phyloP scores from a whole-genome alignment of 2,329 filamentous ascomycete species.

The Claviceps sorghi region DNA sequence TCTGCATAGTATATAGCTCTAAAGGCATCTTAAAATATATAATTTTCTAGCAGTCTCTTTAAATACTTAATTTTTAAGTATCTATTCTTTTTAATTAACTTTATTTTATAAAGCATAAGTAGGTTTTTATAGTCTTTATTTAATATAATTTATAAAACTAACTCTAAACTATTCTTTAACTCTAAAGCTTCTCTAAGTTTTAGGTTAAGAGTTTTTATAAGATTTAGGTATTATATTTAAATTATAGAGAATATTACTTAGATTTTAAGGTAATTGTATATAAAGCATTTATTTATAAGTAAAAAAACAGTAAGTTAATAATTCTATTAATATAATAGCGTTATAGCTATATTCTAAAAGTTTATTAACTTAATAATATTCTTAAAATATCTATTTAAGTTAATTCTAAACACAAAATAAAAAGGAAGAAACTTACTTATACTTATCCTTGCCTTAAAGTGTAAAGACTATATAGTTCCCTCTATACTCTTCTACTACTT shows the following conservation, averaged over 20 bases:
- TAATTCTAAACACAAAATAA: no score
- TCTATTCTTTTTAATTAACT: not conserved
- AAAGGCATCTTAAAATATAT: not conserved
- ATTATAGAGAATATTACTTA: not conserved
- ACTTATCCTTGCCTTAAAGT: not conserved
- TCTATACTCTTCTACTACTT: no score
- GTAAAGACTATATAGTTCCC: not conserved
- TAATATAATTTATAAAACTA: not conserved
- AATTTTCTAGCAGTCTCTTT: not conserved
- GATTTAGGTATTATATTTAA: not conserved
- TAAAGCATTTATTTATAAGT: not conserved
- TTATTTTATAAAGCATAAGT: not conserved
- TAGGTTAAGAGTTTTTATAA: not conserved
- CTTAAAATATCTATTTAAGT: not conserved
- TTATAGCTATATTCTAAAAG: not conserved
- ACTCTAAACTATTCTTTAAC: not conserved
- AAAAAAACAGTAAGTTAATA: not conserved
- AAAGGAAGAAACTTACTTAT: not conserved
- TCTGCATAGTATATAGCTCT: not conserved
- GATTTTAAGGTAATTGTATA: not conserved
- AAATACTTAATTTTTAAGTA: not conserved
- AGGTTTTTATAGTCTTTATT: not conserved
- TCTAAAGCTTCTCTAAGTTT: not conserved
- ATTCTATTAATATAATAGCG: not conserved
- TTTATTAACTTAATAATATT: not conserved